These are phyloP conservation scores for Globisporangium middletonii DNA, from an alignment of 352 stramenopile genomes.

Conservation along the genomic window DNA sequence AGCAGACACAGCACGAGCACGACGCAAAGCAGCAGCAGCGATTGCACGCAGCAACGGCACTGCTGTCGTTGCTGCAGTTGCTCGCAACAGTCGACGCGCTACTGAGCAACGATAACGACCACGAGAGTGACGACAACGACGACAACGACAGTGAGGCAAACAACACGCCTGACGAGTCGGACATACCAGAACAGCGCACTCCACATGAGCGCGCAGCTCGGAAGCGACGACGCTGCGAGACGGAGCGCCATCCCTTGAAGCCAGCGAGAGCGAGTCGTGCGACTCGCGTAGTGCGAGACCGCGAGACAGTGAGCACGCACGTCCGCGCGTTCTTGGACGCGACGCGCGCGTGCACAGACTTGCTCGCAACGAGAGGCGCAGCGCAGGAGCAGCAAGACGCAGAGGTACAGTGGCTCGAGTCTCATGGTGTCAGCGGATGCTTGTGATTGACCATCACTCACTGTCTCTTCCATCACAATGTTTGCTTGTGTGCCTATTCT, in stretches of 20 bases:
- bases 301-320: slow-evolving; percentile 11
- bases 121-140: slow-evolving; percentile 1
- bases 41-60: slow-evolving; percentile 7
- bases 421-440: background rate
- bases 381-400: slow-evolving; percentile 79
- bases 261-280: background rate
- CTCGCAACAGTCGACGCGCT: background rate
- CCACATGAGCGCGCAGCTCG: background rate
- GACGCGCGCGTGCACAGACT: slow-evolving; percentile 39
- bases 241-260: background rate
- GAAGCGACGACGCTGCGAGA: background rate
- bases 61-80: slow-evolving; percentile 12
- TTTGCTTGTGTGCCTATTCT: background rate
- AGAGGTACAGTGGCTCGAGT: slow-evolving; percentile 20
- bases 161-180: background rate
- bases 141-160: background rate
- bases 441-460: background rate
- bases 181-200: too few species aligned
- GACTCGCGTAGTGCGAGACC: background rate
- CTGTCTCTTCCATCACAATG: background rate
- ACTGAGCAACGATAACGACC: background rate
- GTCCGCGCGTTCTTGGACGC: slow-evolving; percentile 25
- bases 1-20: background rate
- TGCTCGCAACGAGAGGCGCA: slow-evolving; percentile 25
- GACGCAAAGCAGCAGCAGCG: slow-evolving; percentile 1